A percentile compares a stretch with the other conserved stretches of the same genome.
phyloP scores from a whole-genome alignment of 208 protist genomes.

The Acanthamoeba lenticulata region DNA sequence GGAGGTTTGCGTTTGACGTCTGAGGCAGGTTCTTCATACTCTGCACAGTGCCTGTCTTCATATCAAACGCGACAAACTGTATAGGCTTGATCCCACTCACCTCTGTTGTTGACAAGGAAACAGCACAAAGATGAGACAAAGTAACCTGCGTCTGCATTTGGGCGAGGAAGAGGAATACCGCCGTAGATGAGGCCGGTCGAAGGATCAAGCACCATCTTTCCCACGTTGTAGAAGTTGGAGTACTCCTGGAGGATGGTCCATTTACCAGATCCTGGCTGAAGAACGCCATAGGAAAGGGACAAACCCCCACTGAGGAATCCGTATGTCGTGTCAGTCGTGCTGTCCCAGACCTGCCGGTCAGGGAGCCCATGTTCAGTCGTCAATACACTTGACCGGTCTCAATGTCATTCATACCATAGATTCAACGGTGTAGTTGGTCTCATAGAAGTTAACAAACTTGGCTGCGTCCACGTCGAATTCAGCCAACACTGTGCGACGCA shows the following conservation, averaged over 20 bases:
- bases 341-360: background rate
- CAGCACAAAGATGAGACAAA: background rate
- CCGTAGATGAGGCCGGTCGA: background rate
- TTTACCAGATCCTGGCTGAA: background rate
- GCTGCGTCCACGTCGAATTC: background rate
- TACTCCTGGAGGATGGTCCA: background rate
- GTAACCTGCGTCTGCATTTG: background rate
- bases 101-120: background rate
- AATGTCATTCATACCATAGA: background rate
- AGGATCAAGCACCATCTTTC: background rate
- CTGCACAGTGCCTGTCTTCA: background rate
- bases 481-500: background rate
- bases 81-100: background rate
- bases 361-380: background rate
- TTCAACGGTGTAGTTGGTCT: background rate
- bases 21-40: background rate
- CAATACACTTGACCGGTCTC: background rate
- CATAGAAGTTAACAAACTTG: background rate
- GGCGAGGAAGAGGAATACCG: background rate
- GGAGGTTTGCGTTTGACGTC: background rate
- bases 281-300: background rate
- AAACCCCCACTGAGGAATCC: too few relatives aligned
- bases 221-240: background rate
- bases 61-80: background rate
- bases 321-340: background rate